Base-by-base conservation (phyloP, 495 filamentous ascomycete species). In the Annulohypoxylon nitens region DNA sequence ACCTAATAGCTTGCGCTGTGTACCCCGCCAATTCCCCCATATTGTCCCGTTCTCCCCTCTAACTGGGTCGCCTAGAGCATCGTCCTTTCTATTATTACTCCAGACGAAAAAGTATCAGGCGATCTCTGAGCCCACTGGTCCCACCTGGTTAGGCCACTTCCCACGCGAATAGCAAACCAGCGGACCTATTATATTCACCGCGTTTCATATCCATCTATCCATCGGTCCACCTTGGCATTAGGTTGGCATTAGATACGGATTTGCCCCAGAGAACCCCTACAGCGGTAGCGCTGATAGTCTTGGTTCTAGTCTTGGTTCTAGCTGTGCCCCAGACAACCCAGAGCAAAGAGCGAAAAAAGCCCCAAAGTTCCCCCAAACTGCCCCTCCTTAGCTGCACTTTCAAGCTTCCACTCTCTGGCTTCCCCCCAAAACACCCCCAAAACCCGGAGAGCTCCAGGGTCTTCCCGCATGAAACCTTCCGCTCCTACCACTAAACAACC, bases 111-210 rank as follows among this genome's bases (percentile, higher is more conserved):
- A 14, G 30, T 18, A 20, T 57, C 53, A 57, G 53, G 26, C 51
- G 9, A 64, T 60, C 41, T 47, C 54, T 45, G 26, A 62, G 18
- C 18, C 59, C 48, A 63, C 39, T 53, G 2, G 43, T 50, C 23
- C 64, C 26, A 61, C 61, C 54, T 20, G 55, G 61, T 69, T 65
- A 30, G 61, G 16, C 67, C 55, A 65, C 36, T 57, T 7, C 64
- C 16, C 64, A 64, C 34, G 61, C 67, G 39, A 62, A 50, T 5
- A 30, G 6, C 36, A 47, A 57, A 43, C 26, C 2, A 20, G 59
- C 67, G 64, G 69, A 73, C 73, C 73, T 75, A 75, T 75, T 61
- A 73, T 48, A 72, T 72, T 59, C 64, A 63, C 64, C 64, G 64
- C 7, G 69, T 69, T 75, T 72, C 51, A 53, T 18, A 73, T 68